Evolutionary conservation across 768 basidiomycete species (phyloP).

Genomic region (Hericium erinaceus): DNA sequence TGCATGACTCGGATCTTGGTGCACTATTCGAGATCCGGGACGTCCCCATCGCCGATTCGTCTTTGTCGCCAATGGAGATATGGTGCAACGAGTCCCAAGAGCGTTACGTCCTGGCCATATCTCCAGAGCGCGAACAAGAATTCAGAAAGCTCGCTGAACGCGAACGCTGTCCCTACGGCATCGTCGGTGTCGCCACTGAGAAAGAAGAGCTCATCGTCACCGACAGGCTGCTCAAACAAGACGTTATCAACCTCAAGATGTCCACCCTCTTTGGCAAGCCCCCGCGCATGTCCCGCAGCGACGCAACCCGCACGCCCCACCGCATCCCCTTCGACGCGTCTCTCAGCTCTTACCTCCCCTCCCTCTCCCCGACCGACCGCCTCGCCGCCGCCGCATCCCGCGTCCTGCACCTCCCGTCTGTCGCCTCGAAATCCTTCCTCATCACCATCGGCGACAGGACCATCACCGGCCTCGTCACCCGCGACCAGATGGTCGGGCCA

Average conservation of each 20-base stretch:
- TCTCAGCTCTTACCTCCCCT: conserved; percentile 57
- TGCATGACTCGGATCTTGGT: conserved; percentile 91
- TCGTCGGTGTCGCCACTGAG: conserved; percentile 81
- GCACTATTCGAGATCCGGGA: conserved; percentile 91
- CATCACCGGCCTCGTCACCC: conserved; percentile 87
- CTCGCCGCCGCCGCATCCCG: conserved; percentile 63
- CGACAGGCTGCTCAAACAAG: conserved; percentile 68
- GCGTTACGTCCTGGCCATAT: conserved; percentile 90
- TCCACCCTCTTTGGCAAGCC: conserved; percentile 94
- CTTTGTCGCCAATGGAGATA: conserved; percentile 99
- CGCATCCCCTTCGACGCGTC: conserved; percentile 60
- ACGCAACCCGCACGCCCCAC: conserved; percentile 34
- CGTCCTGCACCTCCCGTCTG: conserved; percentile 83
- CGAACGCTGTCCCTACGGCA: conserved; percentile 88
- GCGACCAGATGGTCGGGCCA: conserved; percentile 99
- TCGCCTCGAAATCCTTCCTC: conserved; percentile 93
- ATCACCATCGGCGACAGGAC: conserved; percentile 97
- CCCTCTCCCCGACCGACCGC: conserved; percentile 32
- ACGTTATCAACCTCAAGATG: conserved; percentile 88
- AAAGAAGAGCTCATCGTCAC: conserved; percentile 83
- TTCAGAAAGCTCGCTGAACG: conserved; percentile 77
- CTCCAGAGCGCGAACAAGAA: conserved; percentile 43
- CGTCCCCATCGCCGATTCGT: conserved; percentile 81
- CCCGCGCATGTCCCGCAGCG: conserved; percentile 79
- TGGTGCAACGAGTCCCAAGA: conserved; percentile 99